Evolutionary conservation across 129 eudicot genomes (phyloP).

Genomic region (Deinandra increscens): DNA sequence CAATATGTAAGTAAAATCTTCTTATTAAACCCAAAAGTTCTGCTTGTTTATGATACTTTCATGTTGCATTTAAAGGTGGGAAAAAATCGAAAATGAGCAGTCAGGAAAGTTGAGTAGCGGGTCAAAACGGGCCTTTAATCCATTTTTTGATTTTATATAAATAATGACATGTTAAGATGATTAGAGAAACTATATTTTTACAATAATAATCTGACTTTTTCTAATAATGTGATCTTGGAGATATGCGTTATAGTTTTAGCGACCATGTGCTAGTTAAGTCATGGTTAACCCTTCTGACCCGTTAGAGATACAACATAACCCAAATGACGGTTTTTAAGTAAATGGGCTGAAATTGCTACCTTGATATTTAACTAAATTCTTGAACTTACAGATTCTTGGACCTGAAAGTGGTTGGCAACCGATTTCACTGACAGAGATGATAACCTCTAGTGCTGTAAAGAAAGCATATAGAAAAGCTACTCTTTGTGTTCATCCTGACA

Average conservation of each 20-base stretch:
- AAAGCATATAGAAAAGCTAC: slow-evolving; percentile 96
- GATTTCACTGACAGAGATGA: slow-evolving; percentile 64
- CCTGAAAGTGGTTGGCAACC: slow-evolving; percentile 95
- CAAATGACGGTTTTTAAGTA: neutral
- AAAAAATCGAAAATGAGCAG: neutral
- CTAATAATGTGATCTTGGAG: no score
- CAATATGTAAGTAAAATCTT: slow-evolving; percentile 72
- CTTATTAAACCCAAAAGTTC: neutral
- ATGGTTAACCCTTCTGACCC: neutral
- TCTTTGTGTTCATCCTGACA: slow-evolving; percentile 96
- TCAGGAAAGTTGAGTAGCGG: neutral
- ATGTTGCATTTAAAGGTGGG: no score
- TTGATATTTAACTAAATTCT: slow-evolving; percentile 5
- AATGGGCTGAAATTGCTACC: neutral
- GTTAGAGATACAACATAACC: neutral
- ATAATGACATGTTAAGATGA: neutral
- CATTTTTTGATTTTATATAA: neutral
- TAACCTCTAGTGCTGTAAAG: slow-evolving; percentile 76
- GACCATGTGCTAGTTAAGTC: neutral
- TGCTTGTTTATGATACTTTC: neutral
- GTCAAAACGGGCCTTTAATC: neutral
- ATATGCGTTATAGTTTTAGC: no score
- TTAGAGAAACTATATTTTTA: no score
- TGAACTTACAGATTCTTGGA: slow-evolving; percentile 79
- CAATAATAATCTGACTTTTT: no score